Percentiles rank a stretch among this genome's conserved stretches.
Evolutionary conservation across 2,329 filamentous ascomycete species (phyloP).

Genomic region (Kalmusia sp.): DNA sequence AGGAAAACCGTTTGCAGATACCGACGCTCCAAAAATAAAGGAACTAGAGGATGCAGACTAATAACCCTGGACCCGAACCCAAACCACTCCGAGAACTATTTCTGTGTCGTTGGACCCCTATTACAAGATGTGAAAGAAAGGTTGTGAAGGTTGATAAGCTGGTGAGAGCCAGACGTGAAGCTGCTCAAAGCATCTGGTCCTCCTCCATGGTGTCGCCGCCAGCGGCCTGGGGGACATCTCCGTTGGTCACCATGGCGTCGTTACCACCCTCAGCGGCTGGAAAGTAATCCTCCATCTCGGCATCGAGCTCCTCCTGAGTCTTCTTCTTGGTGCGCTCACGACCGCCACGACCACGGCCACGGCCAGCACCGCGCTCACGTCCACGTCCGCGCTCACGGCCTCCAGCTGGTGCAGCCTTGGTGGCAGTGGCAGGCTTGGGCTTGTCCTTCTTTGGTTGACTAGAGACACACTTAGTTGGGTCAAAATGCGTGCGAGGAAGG

Average conservation of each 20-base stretch:
- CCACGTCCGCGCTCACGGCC: conserved; percentile 54
- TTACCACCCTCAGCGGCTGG: conserved; percentile 56
- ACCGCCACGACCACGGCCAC: conserved; percentile 55
- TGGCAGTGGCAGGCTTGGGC: conserved; percentile 76
- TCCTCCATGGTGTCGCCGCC: conserved; percentile 48
- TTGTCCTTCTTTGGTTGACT: conserved; percentile 68
- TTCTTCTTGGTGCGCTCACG: conserved; percentile 77
- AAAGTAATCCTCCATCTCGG: conserved; percentile 98
- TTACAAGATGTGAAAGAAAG: conserved; percentile 15
- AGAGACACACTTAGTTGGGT: conserved; percentile 13
- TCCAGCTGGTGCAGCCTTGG: conserved; percentile 66
- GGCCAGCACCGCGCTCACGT: conserved; percentile 46
- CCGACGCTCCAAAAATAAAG: conserved; percentile 8
- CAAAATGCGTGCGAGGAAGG: too few species aligned
- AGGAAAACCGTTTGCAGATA: neutral
- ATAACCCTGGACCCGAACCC: neutral
- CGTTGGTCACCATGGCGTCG: conserved; percentile 54
- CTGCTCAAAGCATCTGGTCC: conserved; percentile 46
- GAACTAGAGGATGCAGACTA: conserved; percentile 17
- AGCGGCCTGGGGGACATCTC: conserved; percentile 53
- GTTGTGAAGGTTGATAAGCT: conserved; percentile 8
- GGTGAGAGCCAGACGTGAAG: neutral
- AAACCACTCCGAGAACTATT: neutral
- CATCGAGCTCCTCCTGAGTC: conserved; percentile 93
- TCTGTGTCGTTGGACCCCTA: conserved; percentile 18